Evolutionary conservation across 805 yeast genomes (phyloP).

Genomic region (Lachancea lanzarotensis): DNA sequence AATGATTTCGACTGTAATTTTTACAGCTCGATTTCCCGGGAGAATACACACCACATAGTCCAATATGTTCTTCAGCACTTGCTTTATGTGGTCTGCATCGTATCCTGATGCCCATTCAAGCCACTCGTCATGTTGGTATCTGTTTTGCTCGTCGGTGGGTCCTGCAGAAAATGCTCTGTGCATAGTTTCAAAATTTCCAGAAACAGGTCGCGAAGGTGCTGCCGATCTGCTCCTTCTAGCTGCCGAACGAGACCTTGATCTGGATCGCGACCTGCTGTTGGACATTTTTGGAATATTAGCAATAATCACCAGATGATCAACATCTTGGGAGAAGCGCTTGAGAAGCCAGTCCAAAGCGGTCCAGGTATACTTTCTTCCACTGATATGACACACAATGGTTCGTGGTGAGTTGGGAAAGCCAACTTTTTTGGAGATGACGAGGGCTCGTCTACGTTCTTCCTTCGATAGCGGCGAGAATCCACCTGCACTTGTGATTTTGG

Average conservation of each 20-base stretch:
- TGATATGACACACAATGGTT: conserved; percentile 54
- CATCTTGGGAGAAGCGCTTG: conserved; percentile 47
- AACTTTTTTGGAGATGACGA: conserved; percentile 16
- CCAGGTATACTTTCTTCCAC: conserved; percentile 77
- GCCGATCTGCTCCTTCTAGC: conserved; percentile 5
- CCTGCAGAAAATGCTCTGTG: conserved; percentile 14
- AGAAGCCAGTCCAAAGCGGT: conserved; percentile 70
- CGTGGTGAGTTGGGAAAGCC: conserved; percentile 34
- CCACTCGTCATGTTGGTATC: conserved; percentile 10
- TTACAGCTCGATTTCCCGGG: conserved; percentile 22
- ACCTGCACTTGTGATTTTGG: conserved; percentile 6
- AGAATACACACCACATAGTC: conserved; percentile 18
- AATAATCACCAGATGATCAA: conserved; percentile 60
- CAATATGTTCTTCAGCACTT: conserved; percentile 20
- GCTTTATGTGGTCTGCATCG: conserved; percentile 18
- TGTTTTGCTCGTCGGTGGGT: conserved; percentile 5
- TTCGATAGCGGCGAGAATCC: conserved; percentile 23
- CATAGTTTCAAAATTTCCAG: not conserved
- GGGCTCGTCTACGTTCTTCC: conserved; percentile 20
- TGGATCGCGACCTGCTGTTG: conserved; percentile 8
- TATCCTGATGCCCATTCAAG: conserved; percentile 31
- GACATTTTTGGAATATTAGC: conserved; percentile 34
- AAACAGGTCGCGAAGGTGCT: not conserved
- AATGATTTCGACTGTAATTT: conserved; percentile 30
- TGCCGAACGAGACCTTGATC: conserved; percentile 12